Percentiles rank a stretch among this genome's conserved stretches.
Evolutionary conservation across 2,329 filamentous ascomycete species (phyloP).

Genomic region (Xylariales sp.): DNA sequence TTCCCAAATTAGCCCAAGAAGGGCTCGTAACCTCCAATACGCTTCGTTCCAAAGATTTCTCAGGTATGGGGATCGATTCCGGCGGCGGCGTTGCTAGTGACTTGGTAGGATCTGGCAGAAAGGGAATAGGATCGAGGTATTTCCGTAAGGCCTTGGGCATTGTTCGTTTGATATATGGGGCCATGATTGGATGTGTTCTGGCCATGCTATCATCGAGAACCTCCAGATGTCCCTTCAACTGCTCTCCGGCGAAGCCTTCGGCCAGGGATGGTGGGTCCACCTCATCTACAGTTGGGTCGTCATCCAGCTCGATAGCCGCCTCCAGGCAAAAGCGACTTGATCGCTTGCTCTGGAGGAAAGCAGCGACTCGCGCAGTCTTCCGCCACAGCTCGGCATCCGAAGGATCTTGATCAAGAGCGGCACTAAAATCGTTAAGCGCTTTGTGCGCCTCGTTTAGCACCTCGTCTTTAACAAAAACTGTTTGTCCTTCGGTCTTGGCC

Average conservation of each 20-base stretch:
- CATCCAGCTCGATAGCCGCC: conserved; percentile 62
- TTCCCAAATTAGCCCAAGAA: conserved; percentile 40
- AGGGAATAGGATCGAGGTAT: conserved; percentile 58
- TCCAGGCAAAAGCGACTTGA: conserved; percentile 61
- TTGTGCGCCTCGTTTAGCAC: conserved; percentile 33
- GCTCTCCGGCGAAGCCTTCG: conserved; percentile 59
- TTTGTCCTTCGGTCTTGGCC: conserved; percentile 24
- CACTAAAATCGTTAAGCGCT: conserved; percentile 52
- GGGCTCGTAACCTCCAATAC: conserved; percentile 23
- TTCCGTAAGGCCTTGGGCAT: conserved; percentile 48
- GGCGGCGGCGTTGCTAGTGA: conserved; percentile 13
- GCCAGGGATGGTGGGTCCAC: conserved; percentile 59
- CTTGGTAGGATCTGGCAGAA: conserved; percentile 49
- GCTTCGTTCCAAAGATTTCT: conserved; percentile 13
- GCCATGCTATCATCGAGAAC: conserved; percentile 52
- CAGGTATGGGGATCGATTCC: conserved; percentile 11
- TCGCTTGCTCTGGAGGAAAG: conserved; percentile 51
- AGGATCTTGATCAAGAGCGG: conserved; percentile 59
- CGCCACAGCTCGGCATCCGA: conserved; percentile 66
- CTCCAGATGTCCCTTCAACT: conserved; percentile 51
- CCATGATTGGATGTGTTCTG: conserved; percentile 57
- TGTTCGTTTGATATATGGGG: conserved; percentile 47
- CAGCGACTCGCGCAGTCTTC: conserved; percentile 52
- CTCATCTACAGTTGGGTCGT: conserved; percentile 59
- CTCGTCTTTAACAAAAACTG: conserved; percentile 31